phyloP scores from a whole-genome alignment of 257 asterid species.

The Solanum pennellii region DNA sequence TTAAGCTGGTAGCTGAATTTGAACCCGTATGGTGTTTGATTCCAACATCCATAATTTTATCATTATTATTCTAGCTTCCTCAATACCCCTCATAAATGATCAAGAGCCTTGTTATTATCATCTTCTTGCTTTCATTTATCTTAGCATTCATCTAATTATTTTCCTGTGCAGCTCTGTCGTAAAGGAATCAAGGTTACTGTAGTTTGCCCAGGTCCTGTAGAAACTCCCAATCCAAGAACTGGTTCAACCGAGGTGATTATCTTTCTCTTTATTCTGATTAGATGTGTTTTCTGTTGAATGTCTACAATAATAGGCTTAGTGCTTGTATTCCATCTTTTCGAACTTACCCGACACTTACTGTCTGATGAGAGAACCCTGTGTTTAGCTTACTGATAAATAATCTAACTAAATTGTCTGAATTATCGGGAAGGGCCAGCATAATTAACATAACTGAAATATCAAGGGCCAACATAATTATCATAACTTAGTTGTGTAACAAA shows the following conservation, averaged over 20 bases:
- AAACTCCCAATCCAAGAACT: constrained; percentile 50
- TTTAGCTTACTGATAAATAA: background rate
- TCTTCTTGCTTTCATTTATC: background rate
- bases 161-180: constrained; percentile 46
- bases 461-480: background rate
- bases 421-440: background rate
- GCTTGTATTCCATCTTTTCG: background rate
- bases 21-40: background rate
- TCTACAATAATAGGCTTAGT: background rate
- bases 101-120: background rate
- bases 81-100: background rate
- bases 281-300: background rate
- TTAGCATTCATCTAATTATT: background rate
- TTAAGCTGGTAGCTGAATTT: background rate
- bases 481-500: background rate
- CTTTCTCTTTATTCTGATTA: background rate
- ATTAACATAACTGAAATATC: background rate
- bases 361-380: background rate
- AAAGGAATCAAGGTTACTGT: constrained; percentile 91
- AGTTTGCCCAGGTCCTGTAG: constrained; percentile 92
- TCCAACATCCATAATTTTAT: background rate
- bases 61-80: background rate
- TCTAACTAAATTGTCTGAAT: background rate
- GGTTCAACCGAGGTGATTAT: constrained; percentile 59
- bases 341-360: background rate